Evolutionary conservation across 2,329 filamentous ascomycete genomes (phyloP).

Genomic region (Aspergillus sp.): DNA sequence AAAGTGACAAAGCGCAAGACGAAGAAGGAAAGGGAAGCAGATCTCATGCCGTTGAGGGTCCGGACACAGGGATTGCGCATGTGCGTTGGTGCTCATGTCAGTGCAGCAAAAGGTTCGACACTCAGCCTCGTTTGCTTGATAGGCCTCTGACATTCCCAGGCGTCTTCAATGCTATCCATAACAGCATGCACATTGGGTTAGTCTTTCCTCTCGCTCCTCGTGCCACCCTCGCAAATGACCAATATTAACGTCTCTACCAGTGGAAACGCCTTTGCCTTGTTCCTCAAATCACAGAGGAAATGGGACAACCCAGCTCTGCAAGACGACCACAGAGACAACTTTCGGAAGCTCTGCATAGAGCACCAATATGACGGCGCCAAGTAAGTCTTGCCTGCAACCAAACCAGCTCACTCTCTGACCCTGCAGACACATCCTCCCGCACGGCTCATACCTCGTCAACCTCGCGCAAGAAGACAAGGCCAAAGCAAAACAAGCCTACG

Average conservation of each 20-base stretch:
- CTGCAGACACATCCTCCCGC: conserved; percentile 71
- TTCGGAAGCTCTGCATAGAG: conserved; percentile 64
- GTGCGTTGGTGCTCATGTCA: conserved; percentile 90
- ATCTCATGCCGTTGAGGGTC: conserved; percentile 61
- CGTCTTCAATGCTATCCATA: conserved; percentile 81
- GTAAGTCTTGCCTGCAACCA: conserved; percentile 19
- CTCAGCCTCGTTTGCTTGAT: conserved; percentile 7
- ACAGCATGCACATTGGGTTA: conserved; percentile 70
- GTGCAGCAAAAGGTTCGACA: conserved; percentile 73
- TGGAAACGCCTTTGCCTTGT: conserved; percentile 89
- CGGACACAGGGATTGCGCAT: conserved; percentile 72
- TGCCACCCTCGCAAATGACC: neutral
- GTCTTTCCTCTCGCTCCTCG: conserved; percentile 5
- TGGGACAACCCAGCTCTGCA: conserved; percentile 82
- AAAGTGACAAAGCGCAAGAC: conserved; percentile 49
- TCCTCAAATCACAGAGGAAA: conserved; percentile 94
- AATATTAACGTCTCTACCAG: conserved; percentile 36
- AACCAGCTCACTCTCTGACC: conserved; percentile 7
- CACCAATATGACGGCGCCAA: conserved; percentile 69
- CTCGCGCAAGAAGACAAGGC: conserved; percentile 77
- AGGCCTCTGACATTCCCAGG: conserved; percentile 48
- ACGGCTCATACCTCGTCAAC: conserved; percentile 96
- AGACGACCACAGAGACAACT: conserved; percentile 64
- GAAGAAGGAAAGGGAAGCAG: conserved; percentile 54
- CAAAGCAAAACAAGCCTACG: conserved; percentile 83